Evolutionary conservation across 352 stramenopile species (phyloP).

Genomic region (Blastocystis sp.): DNA sequence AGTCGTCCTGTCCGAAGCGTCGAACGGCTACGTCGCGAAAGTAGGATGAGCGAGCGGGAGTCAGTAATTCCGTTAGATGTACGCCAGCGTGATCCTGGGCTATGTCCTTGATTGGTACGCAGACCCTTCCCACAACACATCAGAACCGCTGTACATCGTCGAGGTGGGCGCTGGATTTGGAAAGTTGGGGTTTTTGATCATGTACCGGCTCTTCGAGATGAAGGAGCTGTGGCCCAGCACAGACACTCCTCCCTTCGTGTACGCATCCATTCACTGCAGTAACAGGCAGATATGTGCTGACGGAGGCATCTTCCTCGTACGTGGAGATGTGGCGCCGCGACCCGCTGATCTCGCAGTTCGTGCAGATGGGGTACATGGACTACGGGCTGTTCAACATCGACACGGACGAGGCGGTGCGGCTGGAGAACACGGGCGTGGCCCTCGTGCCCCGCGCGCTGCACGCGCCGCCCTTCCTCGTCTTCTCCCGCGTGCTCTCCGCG

Average conservation of each 20-base stretch:
- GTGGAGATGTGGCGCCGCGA: constrained; percentile 30
- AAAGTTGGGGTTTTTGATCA: constrained; percentile 63
- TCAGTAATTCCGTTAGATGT: constrained; percentile 1
- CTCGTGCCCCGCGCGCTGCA: constrained; percentile 11
- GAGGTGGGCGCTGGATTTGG: constrained; percentile 59
- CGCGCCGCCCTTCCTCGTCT: constrained; percentile 42
- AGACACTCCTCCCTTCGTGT: constrained; percentile 38
- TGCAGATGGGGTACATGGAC: constrained; percentile 65
- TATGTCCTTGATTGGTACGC: constrained; percentile 62
- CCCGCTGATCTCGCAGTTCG: constrained; percentile 58
- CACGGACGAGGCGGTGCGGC: not conserved
- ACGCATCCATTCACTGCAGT: not conserved
- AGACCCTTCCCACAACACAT: not conserved
- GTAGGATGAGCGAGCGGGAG: not conserved
- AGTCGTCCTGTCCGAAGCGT: not conserved
- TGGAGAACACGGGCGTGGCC: not conserved
- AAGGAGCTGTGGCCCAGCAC: constrained; percentile 50
- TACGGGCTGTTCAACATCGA: constrained; percentile 51
- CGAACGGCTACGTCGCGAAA: constrained; percentile 42
- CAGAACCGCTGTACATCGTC: constrained; percentile 60
- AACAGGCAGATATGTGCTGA: constrained; percentile 40
- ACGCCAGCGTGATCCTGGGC: constrained; percentile 49
- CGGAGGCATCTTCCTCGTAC: constrained; percentile 23
- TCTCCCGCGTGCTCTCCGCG: constrained; percentile 34
- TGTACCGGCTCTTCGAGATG: constrained; percentile 66